These are phyloP conservation scores for Colletotrichum destructivum DNA, from an alignment of 2,329 filamentous ascomycete genomes.

Conservation along the genomic window DNA sequence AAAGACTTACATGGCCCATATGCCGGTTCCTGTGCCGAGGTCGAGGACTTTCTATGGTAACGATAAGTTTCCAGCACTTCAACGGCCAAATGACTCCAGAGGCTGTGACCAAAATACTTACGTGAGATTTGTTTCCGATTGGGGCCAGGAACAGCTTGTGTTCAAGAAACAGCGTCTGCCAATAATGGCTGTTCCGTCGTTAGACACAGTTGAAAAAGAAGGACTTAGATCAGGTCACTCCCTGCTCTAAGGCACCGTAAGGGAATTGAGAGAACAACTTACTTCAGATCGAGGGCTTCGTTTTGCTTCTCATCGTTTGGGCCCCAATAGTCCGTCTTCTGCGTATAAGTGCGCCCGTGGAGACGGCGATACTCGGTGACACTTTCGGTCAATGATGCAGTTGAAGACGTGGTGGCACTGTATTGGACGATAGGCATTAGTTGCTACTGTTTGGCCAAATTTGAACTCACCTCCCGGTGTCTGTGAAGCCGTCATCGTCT, in stretches of 20 bases:
- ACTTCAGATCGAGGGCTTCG: slow-evolving; percentile 5
- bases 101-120: not conserved
- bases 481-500: not conserved
- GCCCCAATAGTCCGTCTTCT: not conserved
- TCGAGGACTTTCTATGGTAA: slow-evolving; percentile 1
- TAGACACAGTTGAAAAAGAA: not conserved
- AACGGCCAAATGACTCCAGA: not conserved
- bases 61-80: not conserved
- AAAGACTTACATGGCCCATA: not conserved
- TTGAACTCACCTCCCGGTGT: not conserved
- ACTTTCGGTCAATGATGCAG: not conserved
- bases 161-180: not conserved
- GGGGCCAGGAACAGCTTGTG: slow-evolving; percentile 5
- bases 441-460: not conserved
- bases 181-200: not conserved
- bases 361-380: not conserved
- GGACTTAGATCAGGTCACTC: not conserved
- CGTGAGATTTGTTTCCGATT: not conserved
- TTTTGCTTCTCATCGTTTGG: slow-evolving; percentile 10
- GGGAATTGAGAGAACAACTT: not conserved
- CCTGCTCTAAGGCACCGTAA: too few species aligned
- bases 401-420: not conserved
- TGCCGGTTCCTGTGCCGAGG: not conserved
- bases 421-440: not conserved
- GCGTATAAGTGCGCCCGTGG: not conserved